Evolutionary conservation across 331 rosid genomes (phyloP), one percentile per base, ranked within the genome.

Genomic region (Prunus yedoensis): DNA sequence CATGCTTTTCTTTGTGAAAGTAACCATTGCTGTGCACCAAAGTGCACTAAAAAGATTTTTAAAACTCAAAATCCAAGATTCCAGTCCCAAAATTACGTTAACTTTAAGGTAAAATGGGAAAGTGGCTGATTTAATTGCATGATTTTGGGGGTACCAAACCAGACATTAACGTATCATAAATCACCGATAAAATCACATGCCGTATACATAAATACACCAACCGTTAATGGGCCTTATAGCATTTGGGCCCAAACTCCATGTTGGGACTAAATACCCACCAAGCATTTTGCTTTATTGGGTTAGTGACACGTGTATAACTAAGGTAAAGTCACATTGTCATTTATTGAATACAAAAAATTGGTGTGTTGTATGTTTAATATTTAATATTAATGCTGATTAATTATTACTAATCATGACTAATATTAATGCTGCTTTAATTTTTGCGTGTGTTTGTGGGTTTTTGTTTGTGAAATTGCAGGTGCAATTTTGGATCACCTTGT

Each of bases 401-500:
- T 38, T 38, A 38, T 38, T 38, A 38, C 43, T 38, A 38, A 38
- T 38, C 43, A 38, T 38, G 43, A 38, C 6, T 0, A 38, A 38
- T 38, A 38, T 38, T 38, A 38, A 38, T 38, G 43, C 43, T 38
- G 9, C 8, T 38, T 38, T 38, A 5, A 38, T 8, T n/a, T 12
- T 9, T 20, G 3, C 18, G 0, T 21, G 17, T 16, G 9, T 61
- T 2, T 41, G 15, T 10, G 10, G 7, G 1, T 75, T 56, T 0
- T 75, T 56, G n/a, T 57, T 59, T 68, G 12, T 27, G 38, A 21
- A 61, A 58, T 66, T 77, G 82, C 81, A 83, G 87, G 74, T 71
- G 47, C 79, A 83, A 64, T 83, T 83, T 61, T 83, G 84, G 87
- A 79, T 83, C 60, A 50, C 30, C 4, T 53, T 76, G 64, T 17